Evolutionary conservation across 805 yeast genomes (phyloP), one percentile per base, ranked within the genome.

Genomic region (Phaffomyces antillensis): DNA sequence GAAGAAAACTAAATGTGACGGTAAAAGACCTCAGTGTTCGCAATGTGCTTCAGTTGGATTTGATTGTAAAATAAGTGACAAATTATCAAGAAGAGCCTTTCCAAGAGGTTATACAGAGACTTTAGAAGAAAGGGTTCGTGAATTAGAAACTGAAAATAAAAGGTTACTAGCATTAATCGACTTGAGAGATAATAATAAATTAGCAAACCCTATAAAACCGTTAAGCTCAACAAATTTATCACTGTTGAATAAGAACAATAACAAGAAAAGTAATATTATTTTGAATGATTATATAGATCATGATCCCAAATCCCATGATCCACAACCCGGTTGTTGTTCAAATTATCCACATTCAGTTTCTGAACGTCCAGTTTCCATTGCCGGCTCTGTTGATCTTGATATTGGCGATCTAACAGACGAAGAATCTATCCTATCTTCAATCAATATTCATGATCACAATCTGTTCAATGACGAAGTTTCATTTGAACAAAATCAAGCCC

Each of bases 71-170:
- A 84, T 87, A n/a, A 81, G 90, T 16, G 96, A 89, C 59, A 83
- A 83, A 53, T 69, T 89, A n/a, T 77, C 90, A 1, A 73, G 96
- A 46, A 71, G 90, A 50, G 91, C 96, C 0, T 89, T 83, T 56
- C 96, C 96, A 0, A 73, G 95, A 59, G 96, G 96, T 0, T 89
- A 89, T 56, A 89, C 96, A 0, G 96, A 89, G 64, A 81, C 89
- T 3, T 63, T 89, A 43, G 97, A 89, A 60, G 95, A 87, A 57
- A 70, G 96, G 41, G 81, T 89, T n/a, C 70, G 96, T 41, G 93
- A 84, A 58, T 70, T 90, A 20, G 96, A 88, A 61, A 76, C 83
- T 4, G 95, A 88, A 56, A 87, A 86, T 60, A 77, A 79, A 51
- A 75, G 84, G 55, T 63, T 89, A 25, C 70, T 75, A 31, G 84